Conservation (phyloP, 192 early-diverging fungal species). For the Backusella morwellensis region DNA sequence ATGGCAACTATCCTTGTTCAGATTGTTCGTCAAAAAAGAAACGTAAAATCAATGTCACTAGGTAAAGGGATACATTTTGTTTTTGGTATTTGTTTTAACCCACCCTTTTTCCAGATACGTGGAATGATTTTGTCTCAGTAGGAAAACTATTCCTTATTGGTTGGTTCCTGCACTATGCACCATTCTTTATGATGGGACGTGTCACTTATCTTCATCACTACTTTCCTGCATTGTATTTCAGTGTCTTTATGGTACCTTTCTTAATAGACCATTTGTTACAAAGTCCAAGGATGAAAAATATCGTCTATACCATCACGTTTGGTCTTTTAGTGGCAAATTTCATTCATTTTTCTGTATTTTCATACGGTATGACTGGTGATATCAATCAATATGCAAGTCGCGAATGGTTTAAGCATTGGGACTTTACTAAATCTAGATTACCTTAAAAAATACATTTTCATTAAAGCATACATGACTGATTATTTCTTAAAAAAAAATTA, state of each 20-base stretch:
- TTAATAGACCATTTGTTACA: conserved; percentile 69
- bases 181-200: conserved; percentile 96
- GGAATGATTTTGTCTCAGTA: conserved; percentile 60
- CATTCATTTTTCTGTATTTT: conserved; percentile 75
- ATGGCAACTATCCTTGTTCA: conserved; percentile 33
- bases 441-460: neutral
- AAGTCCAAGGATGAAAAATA: neutral
- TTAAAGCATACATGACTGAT: neutral
- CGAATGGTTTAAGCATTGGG: conserved; percentile 80
- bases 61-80: conserved; percentile 13
- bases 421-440: conserved; percentile 41
- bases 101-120: neutral
- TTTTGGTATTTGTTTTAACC: neutral
- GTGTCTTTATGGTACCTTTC: conserved; percentile 77
- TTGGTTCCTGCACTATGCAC: conserved; percentile 92
- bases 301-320: conserved; percentile 38
- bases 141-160: conserved; percentile 74
- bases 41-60: conserved; percentile 48
- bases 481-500: neutral
- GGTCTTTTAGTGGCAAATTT: conserved; percentile 45
- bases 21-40: conserved; percentile 61
- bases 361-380: conserved; percentile 80
- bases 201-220: conserved; percentile 97
- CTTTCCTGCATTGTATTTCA: conserved; percentile 94
- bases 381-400: conserved; percentile 53